These are phyloP conservation scores for Lipomyces sp. DNA, from an alignment of 805 yeast species.

Conservation along the genomic window DNA sequence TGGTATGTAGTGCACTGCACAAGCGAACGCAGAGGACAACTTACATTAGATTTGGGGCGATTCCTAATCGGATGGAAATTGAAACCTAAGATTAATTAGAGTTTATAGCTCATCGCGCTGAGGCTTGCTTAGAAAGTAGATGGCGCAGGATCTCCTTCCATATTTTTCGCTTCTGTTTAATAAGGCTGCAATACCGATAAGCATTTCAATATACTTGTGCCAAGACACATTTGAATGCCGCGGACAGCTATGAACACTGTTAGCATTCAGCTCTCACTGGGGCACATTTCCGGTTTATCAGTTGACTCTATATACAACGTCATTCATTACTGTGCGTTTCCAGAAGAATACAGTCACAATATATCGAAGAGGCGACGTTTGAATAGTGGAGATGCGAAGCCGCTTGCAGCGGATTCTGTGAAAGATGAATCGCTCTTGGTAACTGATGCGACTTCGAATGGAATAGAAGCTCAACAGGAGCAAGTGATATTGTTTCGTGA, in stretches of 20 bases:
- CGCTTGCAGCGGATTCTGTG: background rate
- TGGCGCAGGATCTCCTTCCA: too few species aligned
- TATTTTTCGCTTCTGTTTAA: too few species aligned
- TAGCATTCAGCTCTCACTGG: background rate
- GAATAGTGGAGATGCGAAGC: background rate
- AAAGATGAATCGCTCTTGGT: background rate
- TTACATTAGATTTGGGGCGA: too few species aligned
- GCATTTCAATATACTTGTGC: too few species aligned
- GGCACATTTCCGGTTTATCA: background rate
- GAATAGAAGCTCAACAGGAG: conserved; percentile 11
- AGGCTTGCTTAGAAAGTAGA: too few species aligned
- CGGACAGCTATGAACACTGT: conserved; percentile 3
- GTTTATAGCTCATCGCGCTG: too few species aligned
- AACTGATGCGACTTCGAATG: background rate
- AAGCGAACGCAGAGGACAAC: too few species aligned
- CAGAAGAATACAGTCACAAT: background rate
- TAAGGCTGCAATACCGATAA: too few species aligned
- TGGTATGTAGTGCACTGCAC: too few species aligned
- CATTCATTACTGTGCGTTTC: conserved; percentile 4
- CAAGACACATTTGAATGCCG: too few species aligned
- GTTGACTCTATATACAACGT: background rate
- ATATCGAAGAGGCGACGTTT: conserved; percentile 10
- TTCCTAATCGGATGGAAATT: too few species aligned
- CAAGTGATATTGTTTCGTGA: conserved; percentile 13
- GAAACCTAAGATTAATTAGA: too few species aligned